Conservation (phyloP, 1,284 basidiomycete genomes). For the Butyriboletus pseudospeciosus region DNA sequence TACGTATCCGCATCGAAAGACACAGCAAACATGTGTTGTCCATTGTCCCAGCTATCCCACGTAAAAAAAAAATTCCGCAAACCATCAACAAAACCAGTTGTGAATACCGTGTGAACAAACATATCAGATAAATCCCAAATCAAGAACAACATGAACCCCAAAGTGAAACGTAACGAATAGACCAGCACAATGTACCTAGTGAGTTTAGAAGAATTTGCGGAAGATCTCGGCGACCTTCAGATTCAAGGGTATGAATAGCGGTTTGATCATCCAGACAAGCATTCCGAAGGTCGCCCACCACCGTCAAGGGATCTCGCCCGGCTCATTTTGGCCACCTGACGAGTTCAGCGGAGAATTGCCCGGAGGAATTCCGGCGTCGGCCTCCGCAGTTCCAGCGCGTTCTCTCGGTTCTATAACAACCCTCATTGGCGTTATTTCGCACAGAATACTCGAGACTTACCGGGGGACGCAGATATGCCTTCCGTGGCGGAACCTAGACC, state of each 20-base stretch:
- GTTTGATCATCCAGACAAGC: conserved; percentile 44
- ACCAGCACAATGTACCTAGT: conserved; percentile 10
- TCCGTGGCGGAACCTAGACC: conserved; percentile 1
- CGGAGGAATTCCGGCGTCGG: background rate
- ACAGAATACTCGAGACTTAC: conserved; percentile 13
- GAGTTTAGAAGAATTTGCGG: conserved; percentile 39
- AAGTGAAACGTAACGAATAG: conserved; percentile 20
- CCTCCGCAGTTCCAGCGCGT: background rate
- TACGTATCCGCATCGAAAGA: conserved; percentile 11
- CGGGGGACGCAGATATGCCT: conserved; percentile 2
- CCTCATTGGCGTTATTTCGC: conserved; percentile 5
- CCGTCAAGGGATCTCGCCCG: conserved; percentile 40
- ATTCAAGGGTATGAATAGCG: conserved; percentile 44
- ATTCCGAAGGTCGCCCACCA: conserved; percentile 56
- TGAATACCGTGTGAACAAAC: conserved; percentile 17
- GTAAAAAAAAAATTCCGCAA: conserved; percentile 10
- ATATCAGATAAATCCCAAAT: conserved; percentile 13
- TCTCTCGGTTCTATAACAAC: conserved; percentile 13
- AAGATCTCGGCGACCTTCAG: conserved; percentile 59
- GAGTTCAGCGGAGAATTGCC: conserved; percentile 8
- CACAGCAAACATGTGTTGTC: conserved; percentile 13
- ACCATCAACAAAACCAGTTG: background rate
- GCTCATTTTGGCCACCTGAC: conserved; percentile 15
- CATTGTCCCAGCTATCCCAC: conserved; percentile 17
- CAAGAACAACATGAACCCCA: conserved; percentile 22